phyloP scores from a whole-genome alignment of 2,329 filamentous ascomycete genomes.

The Apiospora hydei region DNA sequence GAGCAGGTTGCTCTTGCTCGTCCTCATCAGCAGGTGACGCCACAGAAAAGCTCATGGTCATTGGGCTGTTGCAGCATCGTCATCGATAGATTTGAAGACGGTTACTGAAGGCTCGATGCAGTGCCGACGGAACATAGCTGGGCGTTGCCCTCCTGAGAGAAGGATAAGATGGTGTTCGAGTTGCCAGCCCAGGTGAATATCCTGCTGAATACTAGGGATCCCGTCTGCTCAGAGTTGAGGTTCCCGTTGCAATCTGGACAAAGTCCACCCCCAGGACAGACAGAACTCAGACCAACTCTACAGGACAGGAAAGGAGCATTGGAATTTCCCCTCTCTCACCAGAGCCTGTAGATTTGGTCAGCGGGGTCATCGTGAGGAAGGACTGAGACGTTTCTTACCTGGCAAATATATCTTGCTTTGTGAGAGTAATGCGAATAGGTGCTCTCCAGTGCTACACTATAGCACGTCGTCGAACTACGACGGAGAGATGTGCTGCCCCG shows the following conservation, averaged over 20 bases:
- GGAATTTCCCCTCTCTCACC: constrained; percentile 99
- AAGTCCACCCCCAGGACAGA: too few species aligned
- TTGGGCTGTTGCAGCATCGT: too few species aligned
- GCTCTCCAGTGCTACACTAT: not conserved
- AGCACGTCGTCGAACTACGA: not conserved
- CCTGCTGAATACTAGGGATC: too few species aligned
- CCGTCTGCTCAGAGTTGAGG: too few species aligned
- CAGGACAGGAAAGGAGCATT: constrained; percentile 54
- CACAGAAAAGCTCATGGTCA: too few species aligned
- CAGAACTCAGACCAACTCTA: too few species aligned
- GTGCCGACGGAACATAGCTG: constrained; percentile 53
- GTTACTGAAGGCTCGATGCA: constrained; percentile 69
- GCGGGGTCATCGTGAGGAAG: not conserved
- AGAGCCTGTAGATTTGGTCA: constrained; percentile 68
- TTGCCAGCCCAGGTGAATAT: constrained; percentile 60
- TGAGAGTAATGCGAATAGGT: constrained; percentile 22
- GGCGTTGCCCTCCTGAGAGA: constrained; percentile 75
- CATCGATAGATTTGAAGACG: constrained; percentile 38
- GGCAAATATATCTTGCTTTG: constrained; percentile 86
- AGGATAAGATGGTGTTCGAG: constrained; percentile 81
- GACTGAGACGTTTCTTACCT: constrained; percentile 61
- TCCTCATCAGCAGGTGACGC: too few species aligned
- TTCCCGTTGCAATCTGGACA: too few species aligned
- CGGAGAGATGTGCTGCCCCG: not conserved
- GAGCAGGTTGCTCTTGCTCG: too few species aligned